Base-by-base conservation (phyloP, 1,284 basidiomycete species). In the Ustilago trichophora region DNA sequence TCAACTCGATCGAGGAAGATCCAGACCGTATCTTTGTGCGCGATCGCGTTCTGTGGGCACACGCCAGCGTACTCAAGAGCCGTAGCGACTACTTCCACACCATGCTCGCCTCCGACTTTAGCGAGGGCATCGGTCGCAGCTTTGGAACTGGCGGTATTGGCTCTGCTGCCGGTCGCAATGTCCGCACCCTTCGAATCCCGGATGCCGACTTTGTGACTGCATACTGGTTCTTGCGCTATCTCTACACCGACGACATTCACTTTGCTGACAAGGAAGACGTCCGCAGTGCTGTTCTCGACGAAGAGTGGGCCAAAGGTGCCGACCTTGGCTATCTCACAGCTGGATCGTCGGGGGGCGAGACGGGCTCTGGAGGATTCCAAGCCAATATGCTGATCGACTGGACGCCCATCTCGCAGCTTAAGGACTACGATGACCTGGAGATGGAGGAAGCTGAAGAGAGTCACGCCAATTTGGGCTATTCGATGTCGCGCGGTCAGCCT, bases 131-230 rank as follows among this genome's bases (percentile, higher is more conserved):
- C 50, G 38, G 46, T 32, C 53, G 43, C 19, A 46, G 6, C 29
- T 65, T 54, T n/a, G 43, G 52, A 21, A 13, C 41, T 27, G 50
- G 47, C 18, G 51, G 47, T n/a, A 40, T 32, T 44, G 29, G 29
- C 12, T 6, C 10, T 24, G 2, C 16, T 8, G 16, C n/a, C 29
- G 64, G 25, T 32, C 64, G 59, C 34, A 53, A 43, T n/a, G 55
- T 73, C 9, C 63, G 75, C 73, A 88, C 87, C 1, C 82, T 92
- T 36, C 83, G 89, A 22, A 89, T 92, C 10, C 89, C 91, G 71
- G 91, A 92, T 80, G 89, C 89, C 8, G 90, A 90, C 67, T 93
- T 90, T 71, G 86, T 88, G 42, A 91, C 90, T 0, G 86, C 91
- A 4, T 92, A 91, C 78, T 92, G 90, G 90, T 82, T 92, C 45